These are phyloP conservation scores for Cryptococcus jaspeensis DNA, from an alignment of 1,284 basidiomycete species.

Conservation along the genomic window DNA sequence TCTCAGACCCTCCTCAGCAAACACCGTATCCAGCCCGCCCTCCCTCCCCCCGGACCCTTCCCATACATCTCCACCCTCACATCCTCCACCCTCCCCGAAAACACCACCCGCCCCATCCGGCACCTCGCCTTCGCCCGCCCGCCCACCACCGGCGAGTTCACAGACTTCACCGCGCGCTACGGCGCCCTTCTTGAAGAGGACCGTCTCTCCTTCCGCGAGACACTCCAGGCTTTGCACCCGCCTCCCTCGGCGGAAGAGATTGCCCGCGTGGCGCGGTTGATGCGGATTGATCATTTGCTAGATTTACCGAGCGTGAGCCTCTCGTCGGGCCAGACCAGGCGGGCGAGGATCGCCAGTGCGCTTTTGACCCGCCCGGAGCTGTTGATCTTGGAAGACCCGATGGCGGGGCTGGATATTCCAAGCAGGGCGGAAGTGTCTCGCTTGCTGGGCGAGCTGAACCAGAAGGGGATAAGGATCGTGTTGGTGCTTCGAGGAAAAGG, in stretches of 20 bases:
- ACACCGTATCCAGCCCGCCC: slow-evolving; percentile 62
- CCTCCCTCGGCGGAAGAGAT: slow-evolving; percentile 40
- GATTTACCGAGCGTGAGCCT: slow-evolving; percentile 78
- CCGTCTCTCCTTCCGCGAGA: slow-evolving; percentile 59
- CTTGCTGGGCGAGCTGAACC: slow-evolving; percentile 45
- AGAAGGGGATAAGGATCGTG: slow-evolving; percentile 58
- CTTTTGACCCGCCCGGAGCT: slow-evolving; percentile 69
- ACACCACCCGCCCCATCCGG: slow-evolving; percentile 59
- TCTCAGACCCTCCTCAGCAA: slow-evolving; percentile 66
- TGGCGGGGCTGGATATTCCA: slow-evolving; percentile 47
- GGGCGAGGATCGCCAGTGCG: slow-evolving; percentile 79
- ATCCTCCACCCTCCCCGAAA: slow-evolving; percentile 19
- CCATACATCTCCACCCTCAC: slow-evolving; percentile 60
- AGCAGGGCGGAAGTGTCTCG: slow-evolving; percentile 43
- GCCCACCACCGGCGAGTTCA: slow-evolving; percentile 69
- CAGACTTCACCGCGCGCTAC: slow-evolving; percentile 87
- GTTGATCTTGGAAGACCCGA: slow-evolving; percentile 79
- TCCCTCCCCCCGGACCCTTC: slow-evolving; percentile 65
- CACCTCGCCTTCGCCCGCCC: slow-evolving; percentile 74
- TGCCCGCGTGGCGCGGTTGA: slow-evolving; percentile 47
- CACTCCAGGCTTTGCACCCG: slow-evolving; percentile 30
- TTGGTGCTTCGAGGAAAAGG: slow-evolving; percentile 67
- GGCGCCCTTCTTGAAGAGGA: slow-evolving; percentile 82
- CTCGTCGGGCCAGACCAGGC: slow-evolving; percentile 87
- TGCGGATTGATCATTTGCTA: slow-evolving; percentile 64